Percentiles rank a stretch among this genome's conserved stretches.
These are phyloP conservation scores for Xylaria sp. DNA, from an alignment of 2,329 filamentous ascomycete genomes.

Conservation along the genomic window DNA sequence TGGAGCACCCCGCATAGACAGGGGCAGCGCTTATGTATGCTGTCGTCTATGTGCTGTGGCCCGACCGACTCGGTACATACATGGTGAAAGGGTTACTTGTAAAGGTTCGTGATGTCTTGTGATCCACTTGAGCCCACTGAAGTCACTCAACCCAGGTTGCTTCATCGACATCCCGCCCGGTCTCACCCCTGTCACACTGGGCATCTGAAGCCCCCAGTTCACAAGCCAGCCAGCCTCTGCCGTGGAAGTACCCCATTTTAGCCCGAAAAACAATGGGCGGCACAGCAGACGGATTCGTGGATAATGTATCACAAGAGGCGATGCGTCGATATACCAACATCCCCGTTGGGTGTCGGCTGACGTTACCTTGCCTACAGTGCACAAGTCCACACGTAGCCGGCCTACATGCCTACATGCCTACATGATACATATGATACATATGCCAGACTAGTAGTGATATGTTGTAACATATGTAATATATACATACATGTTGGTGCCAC, in stretches of 20 bases:
- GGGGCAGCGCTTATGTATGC: slow-evolving; percentile 32
- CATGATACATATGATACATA: too few species aligned
- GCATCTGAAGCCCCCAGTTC: slow-evolving; percentile 12
- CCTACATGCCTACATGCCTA: neutral
- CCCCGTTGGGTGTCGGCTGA: slow-evolving; percentile 31
- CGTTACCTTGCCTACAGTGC: slow-evolving; percentile 22
- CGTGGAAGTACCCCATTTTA: slow-evolving; percentile 19
- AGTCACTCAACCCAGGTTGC: slow-evolving; percentile 20
- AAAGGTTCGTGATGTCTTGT: slow-evolving; percentile 19
- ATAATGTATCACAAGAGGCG: slow-evolving; percentile 26
- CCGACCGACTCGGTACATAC: slow-evolving; percentile 15
- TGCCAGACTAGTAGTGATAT: slow-evolving; percentile 2
- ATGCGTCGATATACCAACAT: slow-evolving; percentile 15
- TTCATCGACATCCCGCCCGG: neutral
- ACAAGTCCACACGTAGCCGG: neutral
- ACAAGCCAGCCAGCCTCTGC: slow-evolving; percentile 12
- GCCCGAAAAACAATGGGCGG: slow-evolving; percentile 22
- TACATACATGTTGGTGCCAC: slow-evolving; percentile 20
- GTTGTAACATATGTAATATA: neutral
- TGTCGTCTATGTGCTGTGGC: neutral
- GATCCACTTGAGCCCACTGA: slow-evolving; percentile 21
- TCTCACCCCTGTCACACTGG: slow-evolving; percentile 16
- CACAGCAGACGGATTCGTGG: slow-evolving; percentile 33
- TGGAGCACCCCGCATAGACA: slow-evolving; percentile 35
- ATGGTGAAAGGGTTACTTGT: slow-evolving; percentile 1